Percentiles rank a stretch among this genome's conserved stretches.
Evolutionary conservation across 805 yeast genomes (phyloP).

Genomic region (Kluyveromyces siamensis): DNA sequence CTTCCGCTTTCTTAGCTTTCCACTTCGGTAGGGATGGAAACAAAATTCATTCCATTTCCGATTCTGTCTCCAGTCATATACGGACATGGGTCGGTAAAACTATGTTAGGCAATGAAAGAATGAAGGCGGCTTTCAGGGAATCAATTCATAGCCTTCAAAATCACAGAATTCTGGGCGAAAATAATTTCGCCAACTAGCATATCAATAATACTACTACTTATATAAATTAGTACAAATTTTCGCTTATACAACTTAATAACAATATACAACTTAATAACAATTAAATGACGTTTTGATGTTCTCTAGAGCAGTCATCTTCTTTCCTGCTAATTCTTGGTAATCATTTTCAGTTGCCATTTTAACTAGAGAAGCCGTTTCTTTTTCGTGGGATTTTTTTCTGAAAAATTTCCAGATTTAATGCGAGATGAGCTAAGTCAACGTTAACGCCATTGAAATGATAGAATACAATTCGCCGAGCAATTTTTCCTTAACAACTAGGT

Average conservation of each 20-base stretch:
- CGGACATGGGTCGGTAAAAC: slow-evolving; percentile 39
- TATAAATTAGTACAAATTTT: too few species aligned
- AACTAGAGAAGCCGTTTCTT: neutral
- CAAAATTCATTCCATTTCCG: slow-evolving; percentile 20
- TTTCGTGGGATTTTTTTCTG: neutral
- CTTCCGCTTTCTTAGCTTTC: slow-evolving; percentile 36
- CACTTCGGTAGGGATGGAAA: slow-evolving; percentile 30
- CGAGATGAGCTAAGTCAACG: neutral
- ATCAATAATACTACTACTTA: too few species aligned
- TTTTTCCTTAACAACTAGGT: neutral
- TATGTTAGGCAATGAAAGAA: slow-evolving; percentile 44
- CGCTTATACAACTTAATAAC: too few species aligned
- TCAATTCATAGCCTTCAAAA: slow-evolving; percentile 22
- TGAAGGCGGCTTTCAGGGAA: slow-evolving; percentile 35
- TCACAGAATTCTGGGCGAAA: slow-evolving; percentile 1
- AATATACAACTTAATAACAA: too few species aligned
- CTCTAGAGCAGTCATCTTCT: too few species aligned
- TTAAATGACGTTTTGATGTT: too few species aligned
- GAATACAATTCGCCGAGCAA: neutral
- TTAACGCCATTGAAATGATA: neutral
- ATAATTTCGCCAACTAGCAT: neutral
- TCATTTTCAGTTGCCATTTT: neutral
- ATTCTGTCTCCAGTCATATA: slow-evolving; percentile 30
- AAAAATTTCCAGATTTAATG: neutral
- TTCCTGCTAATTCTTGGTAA: neutral